Evolutionary conservation across 768 basidiomycete genomes (phyloP).

Genomic region (Lactarius sanguifluus): DNA sequence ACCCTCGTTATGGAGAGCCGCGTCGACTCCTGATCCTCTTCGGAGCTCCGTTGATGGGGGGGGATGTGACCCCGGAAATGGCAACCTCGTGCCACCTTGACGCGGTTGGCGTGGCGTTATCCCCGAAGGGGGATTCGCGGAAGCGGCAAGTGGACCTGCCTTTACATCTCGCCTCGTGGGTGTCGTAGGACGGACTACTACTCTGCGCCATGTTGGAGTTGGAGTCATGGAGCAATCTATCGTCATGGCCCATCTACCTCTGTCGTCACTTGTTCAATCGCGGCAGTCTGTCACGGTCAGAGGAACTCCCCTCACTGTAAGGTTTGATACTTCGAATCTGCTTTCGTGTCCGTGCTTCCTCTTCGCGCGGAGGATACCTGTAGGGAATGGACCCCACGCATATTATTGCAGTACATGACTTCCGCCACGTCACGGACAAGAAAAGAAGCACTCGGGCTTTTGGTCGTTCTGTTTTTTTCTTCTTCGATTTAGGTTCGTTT

Average conservation of each 20-base stretch:
- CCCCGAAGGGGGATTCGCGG: not conserved
- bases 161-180: not conserved
- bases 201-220: not conserved
- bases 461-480: not conserved
- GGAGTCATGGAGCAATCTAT: not conserved
- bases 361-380: not conserved
- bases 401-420: not conserved
- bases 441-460: not conserved
- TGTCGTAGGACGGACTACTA: not conserved
- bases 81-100: not conserved
- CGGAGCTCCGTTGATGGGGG: not conserved
- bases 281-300: not conserved
- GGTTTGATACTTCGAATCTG: not conserved
- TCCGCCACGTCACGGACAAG: not conserved
- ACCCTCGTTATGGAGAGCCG: not conserved
- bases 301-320: not conserved
- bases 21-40: not conserved
- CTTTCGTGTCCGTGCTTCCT: not conserved
- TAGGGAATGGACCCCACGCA: not conserved
- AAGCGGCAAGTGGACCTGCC: not conserved
- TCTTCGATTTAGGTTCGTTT: not conserved
- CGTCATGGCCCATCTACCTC: not conserved
- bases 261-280: not conserved
- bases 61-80: not conserved
- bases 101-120: not conserved